A percentile compares a stretch with the other conserved stretches of the same genome.
phyloP scores from a whole-genome alignment of 2,329 filamentous ascomycete species.

The Sclerotinia borealis region DNA sequence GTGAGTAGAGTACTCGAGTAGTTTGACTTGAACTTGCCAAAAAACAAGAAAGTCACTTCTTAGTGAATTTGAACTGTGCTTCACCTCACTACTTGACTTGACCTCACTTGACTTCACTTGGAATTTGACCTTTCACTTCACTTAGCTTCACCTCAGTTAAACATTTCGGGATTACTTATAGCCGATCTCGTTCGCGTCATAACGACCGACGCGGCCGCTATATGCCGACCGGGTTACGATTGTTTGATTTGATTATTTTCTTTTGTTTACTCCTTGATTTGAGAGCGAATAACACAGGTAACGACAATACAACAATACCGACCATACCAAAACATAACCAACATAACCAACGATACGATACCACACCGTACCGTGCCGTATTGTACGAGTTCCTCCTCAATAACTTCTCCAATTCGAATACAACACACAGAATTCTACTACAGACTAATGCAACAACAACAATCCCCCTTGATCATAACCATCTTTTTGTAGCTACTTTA shows the following conservation, averaged over 20 bases:
- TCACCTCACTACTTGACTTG: too few species aligned
- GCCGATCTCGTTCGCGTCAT: constrained; percentile 4
- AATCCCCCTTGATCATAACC: background rate
- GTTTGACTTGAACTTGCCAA: background rate
- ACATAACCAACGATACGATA: too few species aligned
- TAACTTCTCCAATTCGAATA: background rate
- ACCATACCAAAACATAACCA: too few species aligned
- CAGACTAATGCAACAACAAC: background rate
- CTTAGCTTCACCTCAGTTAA: too few species aligned
- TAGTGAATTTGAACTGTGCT: background rate
- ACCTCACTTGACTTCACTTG: too few species aligned
- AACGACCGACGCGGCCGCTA: constrained; percentile 6
- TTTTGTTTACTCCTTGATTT: constrained; percentile 11
- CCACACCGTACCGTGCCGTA: too few species aligned
- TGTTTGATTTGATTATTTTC: constrained; percentile 9
- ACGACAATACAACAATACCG: background rate
- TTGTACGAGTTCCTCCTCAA: background rate
- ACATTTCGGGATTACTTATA: constrained; percentile 1
- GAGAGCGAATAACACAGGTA: constrained; percentile 4
- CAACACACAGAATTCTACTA: background rate
- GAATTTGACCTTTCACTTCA: too few species aligned
- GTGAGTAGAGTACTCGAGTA: too few species aligned
- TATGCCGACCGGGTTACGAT: constrained; percentile 3
- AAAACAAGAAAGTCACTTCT: background rate
- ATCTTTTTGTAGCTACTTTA: background rate